A percentile compares a stretch with the other conserved stretches of the same genome.
phyloP scores from a whole-genome alignment of 208 protist genomes.

The Leptomonas seymouri region DNA sequence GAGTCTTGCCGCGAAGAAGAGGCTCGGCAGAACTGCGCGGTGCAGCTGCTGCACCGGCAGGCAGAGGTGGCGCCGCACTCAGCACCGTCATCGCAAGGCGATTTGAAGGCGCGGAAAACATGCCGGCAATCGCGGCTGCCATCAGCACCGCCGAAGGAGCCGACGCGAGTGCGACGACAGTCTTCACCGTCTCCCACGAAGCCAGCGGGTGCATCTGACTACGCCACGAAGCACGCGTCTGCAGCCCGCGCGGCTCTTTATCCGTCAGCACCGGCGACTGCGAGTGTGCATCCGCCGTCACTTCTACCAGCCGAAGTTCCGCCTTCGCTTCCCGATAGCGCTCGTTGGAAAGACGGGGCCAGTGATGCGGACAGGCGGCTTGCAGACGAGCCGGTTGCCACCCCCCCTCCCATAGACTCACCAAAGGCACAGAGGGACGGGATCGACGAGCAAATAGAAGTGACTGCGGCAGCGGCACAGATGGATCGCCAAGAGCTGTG shows the following conservation, averaged over 20 bases:
- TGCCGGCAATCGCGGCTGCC: not conserved
- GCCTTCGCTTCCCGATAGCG: not conserved
- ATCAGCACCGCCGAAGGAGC: not conserved
- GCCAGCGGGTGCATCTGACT: not conserved
- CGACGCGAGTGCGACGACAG: not conserved
- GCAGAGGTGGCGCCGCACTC: not conserved
- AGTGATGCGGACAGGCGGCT: not conserved
- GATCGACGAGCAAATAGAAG: not conserved
- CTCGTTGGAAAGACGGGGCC: not conserved
- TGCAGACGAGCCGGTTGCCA: not conserved
- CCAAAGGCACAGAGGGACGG: not conserved
- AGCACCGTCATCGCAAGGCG: not conserved
- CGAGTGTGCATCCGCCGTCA: not conserved
- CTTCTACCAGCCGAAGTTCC: not conserved
- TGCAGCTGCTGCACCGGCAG: too few relatives aligned
- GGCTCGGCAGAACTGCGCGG: not conserved
- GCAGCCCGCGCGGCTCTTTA: not conserved
- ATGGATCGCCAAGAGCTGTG: not conserved
- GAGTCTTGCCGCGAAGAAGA: conserved; percentile 16
- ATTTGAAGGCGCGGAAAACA: not conserved
- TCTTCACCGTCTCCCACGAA: not conserved
- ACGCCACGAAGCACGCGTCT: not conserved
- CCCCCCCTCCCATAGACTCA: not conserved
- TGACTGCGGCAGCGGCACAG: not conserved
- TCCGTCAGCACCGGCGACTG: too few relatives aligned